These are phyloP conservation scores for Saccharomycopsis malanga DNA, from an alignment of 805 yeast genomes.

Conservation along the genomic window DNA sequence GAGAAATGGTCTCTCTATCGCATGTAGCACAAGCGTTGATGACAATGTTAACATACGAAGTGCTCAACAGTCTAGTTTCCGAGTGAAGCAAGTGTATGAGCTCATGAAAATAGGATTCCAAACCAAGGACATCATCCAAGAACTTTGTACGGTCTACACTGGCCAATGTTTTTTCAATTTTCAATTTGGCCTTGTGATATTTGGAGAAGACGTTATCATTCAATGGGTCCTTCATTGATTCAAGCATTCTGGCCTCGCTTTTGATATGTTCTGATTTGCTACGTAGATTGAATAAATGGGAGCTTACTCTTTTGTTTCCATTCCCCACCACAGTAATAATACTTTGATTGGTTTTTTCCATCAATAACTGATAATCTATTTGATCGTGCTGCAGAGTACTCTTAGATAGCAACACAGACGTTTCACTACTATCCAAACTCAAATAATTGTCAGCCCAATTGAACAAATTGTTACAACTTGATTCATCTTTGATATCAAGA, in stretches of 20 bases:
- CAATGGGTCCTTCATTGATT: constrained; percentile 16
- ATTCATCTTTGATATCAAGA: neutral
- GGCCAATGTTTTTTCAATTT: constrained; percentile 21
- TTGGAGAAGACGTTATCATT: constrained; percentile 5
- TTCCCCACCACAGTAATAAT: constrained; percentile 7
- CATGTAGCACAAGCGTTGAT: neutral
- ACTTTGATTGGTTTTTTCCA: no score
- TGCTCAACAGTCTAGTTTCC: constrained; percentile 1
- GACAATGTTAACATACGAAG: neutral
- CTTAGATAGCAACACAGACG: no score
- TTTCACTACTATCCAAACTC: constrained; percentile 1
- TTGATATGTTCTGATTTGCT: neutral
- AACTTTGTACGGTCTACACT: constrained; percentile 16
- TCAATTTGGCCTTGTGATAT: constrained; percentile 20
- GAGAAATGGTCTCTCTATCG: neutral
- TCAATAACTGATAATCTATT: no score
- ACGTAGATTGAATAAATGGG: constrained; percentile 10
- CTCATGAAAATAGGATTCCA: constrained; percentile 6
- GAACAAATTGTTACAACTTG: neutral
- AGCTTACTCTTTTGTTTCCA: constrained; percentile 10
- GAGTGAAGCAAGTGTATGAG: constrained; percentile 9
- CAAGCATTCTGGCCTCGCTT: neutral
- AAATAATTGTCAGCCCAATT: neutral
- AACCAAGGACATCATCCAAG: constrained; percentile 13
- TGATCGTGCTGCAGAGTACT: no score